These are phyloP conservation scores for Peniophora sp. DNA, from an alignment of 1,284 basidiomycete species.

Conservation along the genomic window DNA sequence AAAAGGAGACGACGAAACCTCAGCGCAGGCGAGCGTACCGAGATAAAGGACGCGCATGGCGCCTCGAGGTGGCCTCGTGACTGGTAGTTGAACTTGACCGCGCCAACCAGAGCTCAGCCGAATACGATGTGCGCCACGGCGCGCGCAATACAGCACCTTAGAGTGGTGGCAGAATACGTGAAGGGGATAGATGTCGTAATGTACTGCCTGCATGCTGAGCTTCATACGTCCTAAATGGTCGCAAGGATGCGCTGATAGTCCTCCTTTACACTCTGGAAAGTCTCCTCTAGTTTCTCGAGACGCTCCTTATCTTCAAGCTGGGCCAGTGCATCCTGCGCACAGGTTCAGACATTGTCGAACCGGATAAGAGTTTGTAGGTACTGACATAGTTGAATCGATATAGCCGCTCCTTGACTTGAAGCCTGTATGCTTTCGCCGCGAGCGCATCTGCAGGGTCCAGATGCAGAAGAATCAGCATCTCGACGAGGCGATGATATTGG, in stretches of 20 bases:
- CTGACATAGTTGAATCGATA: constrained; percentile 92
- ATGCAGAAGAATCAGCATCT: constrained; percentile 82
- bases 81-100: too few species aligned
- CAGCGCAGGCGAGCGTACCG: too few species aligned
- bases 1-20: too few species aligned
- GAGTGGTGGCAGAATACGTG: too few species aligned
- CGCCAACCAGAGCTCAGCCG: too few species aligned
- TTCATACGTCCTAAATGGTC: constrained; percentile 20
- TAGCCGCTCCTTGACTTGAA: constrained; percentile 89
- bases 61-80: too few species aligned
- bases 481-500: constrained; percentile 87
- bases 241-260: constrained; percentile 82
- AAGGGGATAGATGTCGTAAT: too few species aligned
- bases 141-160: too few species aligned
- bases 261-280: constrained; percentile 81
- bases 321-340: constrained; percentile 69
- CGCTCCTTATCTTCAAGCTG: constrained; percentile 84
- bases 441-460: constrained; percentile 58
- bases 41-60: too few species aligned
- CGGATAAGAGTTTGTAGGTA: constrained; percentile 8
- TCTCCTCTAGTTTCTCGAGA: constrained; percentile 86
- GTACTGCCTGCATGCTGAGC: too few species aligned
- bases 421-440: constrained; percentile 58
- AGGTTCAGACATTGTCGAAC: neutral
- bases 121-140: too few species aligned